phyloP scores from a whole-genome alignment of 2,329 filamentous ascomycete species.

The Clonostachys rosea region DNA sequence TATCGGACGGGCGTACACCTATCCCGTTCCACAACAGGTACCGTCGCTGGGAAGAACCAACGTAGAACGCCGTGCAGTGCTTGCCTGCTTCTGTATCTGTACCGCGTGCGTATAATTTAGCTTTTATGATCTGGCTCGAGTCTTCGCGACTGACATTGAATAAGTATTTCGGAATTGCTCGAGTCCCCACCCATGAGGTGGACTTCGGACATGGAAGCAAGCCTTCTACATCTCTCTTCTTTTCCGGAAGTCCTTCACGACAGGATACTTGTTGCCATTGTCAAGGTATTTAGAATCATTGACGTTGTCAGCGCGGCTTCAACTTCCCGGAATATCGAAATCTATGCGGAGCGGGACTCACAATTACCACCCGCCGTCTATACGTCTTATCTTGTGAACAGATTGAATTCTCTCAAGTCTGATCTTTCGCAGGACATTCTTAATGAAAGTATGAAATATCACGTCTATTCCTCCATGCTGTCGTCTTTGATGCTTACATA shows the following conservation, averaged over 20 bases:
- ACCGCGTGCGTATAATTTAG: conserved; percentile 12
- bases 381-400: background rate
- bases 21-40: conserved; percentile 6
- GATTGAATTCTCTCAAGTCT: no score
- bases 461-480: background rate
- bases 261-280: conserved; percentile 30
- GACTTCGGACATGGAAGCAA: conserved; percentile 56
- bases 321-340: conserved; percentile 4
- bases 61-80: conserved; percentile 19
- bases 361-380: conserved; percentile 15
- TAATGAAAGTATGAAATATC: no score
- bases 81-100: conserved; percentile 18
- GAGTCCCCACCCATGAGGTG: conserved; percentile 47
- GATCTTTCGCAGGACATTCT: no score
- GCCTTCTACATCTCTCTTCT: conserved; percentile 36
- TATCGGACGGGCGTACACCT: conserved; percentile 5
- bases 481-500: background rate
- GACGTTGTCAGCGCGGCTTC: conserved; percentile 23
- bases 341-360: background rate
- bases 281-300: conserved; percentile 28
- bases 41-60: conserved; percentile 12
- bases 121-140: background rate
- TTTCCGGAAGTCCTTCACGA: conserved; percentile 43
- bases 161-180: conserved; percentile 10
- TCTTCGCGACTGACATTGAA: background rate